Evolutionary conservation across 176 grass and related monocot genomes (phyloP), one percentile per base, ranked within the genome.

Genomic region (Hsuehochloa calcarea): DNA sequence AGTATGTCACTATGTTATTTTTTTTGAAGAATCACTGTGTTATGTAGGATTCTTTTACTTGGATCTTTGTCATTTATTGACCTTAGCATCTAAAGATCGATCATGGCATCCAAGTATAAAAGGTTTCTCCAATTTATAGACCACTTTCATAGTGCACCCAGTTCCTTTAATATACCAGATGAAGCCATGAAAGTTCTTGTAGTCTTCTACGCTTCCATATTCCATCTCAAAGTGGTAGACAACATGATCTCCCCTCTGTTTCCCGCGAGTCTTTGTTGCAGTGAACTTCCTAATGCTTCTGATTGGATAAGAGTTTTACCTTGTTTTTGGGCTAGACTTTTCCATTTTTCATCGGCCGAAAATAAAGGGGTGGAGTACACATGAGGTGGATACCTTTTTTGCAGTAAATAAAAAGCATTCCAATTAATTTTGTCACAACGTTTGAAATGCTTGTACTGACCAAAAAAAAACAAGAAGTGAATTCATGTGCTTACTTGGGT

Each of bases 1-100:
- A 47, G 44, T 26, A 27, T 47, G 69, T 72, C 39, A 47, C 27
- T 17, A 49, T 44, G 47, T 73, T 68, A 2, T 34, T 34, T 34
- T 34, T 34, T 34, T 34, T 34, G 31, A 34, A 34, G 31, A 34
- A 34, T 72, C 39, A 47, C 27, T 17, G 40, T 44, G 38, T 73
- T 68, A 1, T 68, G 4, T 17, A 68, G 3, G 26, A 37, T 50
- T 59, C 16, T 66, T 77, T 60, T 22, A 58, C 47, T 45, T 13
- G 10, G 55, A n/a, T 22, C 76, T n/a, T 3, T 79, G 74, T 67
- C 77, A 47, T 76, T 64, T 70, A 8, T 85, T 77, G 63, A 11
- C 34, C 15, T 26, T 70, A 20, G 34, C 25, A 64, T 41, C 26
- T 52, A 75, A 47, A 80, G 10, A 15, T 66, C 47, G 23, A 58